Conservation (phyloP, 2,329 filamentous ascomycete genomes). For the Sporothrix pseudoabietina region DNA sequence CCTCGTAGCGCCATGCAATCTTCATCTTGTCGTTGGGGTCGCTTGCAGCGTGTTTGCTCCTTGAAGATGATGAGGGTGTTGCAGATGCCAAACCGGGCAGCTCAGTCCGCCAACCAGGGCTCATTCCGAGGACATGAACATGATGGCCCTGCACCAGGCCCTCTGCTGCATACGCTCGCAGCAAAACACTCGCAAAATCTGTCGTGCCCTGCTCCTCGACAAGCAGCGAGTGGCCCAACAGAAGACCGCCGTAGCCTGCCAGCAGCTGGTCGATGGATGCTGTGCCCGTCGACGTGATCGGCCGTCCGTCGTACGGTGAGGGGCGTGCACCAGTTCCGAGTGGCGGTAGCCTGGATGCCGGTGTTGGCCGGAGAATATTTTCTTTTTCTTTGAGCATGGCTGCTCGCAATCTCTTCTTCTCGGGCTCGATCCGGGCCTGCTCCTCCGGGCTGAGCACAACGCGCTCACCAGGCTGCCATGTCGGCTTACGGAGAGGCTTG, state of each 20-base stretch:
- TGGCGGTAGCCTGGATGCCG: slow-evolving; percentile 29
- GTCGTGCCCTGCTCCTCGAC: slow-evolving; percentile 90
- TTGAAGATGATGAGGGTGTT: slow-evolving; percentile 43
- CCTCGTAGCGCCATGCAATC: slow-evolving; percentile 97
- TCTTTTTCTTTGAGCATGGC: slow-evolving; percentile 26
- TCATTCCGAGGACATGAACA: slow-evolving; percentile 80
- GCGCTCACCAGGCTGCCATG: slow-evolving; percentile 27
- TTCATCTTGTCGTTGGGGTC: slow-evolving; percentile 79
- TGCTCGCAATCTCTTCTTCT: slow-evolving; percentile 28
- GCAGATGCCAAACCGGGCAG: slow-evolving; percentile 68
- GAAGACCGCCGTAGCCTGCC: slow-evolving; percentile 81
- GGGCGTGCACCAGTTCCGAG: slow-evolving; percentile 65
- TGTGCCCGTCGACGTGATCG: slow-evolving; percentile 89
- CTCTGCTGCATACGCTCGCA: slow-evolving; percentile 90
- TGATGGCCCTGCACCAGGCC: slow-evolving; percentile 88
- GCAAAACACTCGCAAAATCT: slow-evolving; percentile 82
- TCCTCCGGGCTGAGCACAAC: slow-evolving; percentile 17
- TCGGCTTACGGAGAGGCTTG: slow-evolving; percentile 1
- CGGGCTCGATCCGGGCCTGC: slow-evolving; percentile 26
- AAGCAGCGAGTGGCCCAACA: slow-evolving; percentile 77
- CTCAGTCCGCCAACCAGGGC: slow-evolving; percentile 78
- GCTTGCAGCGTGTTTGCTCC: slow-evolving; percentile 44
- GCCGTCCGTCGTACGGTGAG: slow-evolving; percentile 83
- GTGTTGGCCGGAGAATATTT: not conserved
- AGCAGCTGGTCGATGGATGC: slow-evolving; percentile 81